phyloP scores from a whole-genome alignment of 148 eudicot genomes.

The Rhododendron mucronatum region DNA sequence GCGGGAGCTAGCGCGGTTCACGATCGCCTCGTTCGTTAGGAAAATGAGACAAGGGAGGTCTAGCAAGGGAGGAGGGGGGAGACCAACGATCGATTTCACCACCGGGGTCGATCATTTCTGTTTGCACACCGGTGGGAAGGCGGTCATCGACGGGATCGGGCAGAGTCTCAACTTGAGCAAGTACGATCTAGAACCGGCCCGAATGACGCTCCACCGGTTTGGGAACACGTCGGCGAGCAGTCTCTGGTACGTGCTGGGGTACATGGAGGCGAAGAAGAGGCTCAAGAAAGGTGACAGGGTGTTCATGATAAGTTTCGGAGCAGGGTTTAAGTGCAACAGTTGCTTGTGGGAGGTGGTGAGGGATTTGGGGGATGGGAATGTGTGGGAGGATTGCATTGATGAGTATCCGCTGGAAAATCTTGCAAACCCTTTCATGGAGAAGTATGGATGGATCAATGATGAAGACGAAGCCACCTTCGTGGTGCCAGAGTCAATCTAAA shows the following conservation, averaged over 20 bases:
- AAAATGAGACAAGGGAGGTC: neutral
- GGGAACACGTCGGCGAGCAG: constrained; percentile 53
- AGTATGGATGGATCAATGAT: constrained; percentile 34
- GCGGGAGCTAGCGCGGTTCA: constrained; percentile 40
- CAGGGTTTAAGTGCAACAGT: constrained; percentile 40
- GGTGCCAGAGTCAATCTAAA: neutral
- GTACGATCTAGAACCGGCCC: constrained; percentile 37
- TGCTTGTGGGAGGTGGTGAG: constrained; percentile 34
- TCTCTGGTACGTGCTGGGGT: constrained; percentile 44
- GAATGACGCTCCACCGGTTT: constrained; percentile 45
- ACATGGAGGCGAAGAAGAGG: constrained; percentile 49
- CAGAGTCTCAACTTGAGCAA: constrained; percentile 24
- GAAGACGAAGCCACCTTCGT: constrained; percentile 22
- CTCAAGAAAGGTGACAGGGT: constrained; percentile 38
- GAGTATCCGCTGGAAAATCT: constrained; percentile 16
- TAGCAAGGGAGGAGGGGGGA: neutral
- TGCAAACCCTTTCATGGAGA: constrained; percentile 27
- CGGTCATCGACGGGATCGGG: constrained; percentile 37
- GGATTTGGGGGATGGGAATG: constrained; percentile 26
- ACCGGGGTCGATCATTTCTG: constrained; percentile 43
- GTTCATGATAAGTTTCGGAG: constrained; percentile 46
- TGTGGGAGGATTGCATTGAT: constrained; percentile 33
- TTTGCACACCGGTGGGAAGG: constrained; percentile 43
- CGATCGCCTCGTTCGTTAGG: neutral
- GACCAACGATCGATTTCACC: constrained; percentile 19